Percentiles rank a stretch among this genome's conserved stretches.
These are phyloP conservation scores for Adansonia grandidieri DNA, from an alignment of 441 rosid species.

Conservation along the genomic window DNA sequence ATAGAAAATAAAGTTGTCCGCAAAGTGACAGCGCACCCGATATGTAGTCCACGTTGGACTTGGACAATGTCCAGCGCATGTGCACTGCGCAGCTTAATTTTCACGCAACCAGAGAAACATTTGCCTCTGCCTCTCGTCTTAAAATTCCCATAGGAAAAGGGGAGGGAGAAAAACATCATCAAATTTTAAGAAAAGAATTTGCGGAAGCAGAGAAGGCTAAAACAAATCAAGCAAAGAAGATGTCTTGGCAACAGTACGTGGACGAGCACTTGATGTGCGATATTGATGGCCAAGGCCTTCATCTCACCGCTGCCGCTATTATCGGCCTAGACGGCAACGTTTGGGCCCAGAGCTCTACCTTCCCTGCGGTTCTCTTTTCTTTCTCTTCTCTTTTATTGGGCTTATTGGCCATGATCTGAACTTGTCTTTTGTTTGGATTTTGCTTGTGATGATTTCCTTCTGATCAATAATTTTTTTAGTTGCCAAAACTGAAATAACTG, in stretches of 20 bases:
- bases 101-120: constrained; percentile 22
- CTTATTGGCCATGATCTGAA: neutral
- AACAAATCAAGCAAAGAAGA: constrained; percentile 18
- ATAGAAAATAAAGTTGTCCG: neutral
- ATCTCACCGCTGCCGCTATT: constrained; percentile 50
- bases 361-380: constrained; percentile 46
- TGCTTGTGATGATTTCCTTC: neutral
- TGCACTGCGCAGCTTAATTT: constrained; percentile 4
- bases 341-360: constrained; percentile 54
- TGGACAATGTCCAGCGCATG: neutral
- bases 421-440: neutral
- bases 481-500: neutral
- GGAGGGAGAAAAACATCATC: neutral
- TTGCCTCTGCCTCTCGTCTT: neutral
- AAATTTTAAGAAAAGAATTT: neutral
- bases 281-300: constrained; percentile 37
- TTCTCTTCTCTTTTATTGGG: neutral
- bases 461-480: neutral
- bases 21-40: neutral
- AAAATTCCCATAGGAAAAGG: neutral
- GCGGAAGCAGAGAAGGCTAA: no score
- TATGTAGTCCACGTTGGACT: constrained; percentile 22
- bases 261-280: constrained; percentile 63
- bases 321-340: constrained; percentile 53
- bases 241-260: constrained; percentile 60